Percentiles rank a stretch among this genome's conserved stretches.
Conservation (phyloP, 1,139 yeast genomes). For the Scheffersomyces segobiensis region DNA sequence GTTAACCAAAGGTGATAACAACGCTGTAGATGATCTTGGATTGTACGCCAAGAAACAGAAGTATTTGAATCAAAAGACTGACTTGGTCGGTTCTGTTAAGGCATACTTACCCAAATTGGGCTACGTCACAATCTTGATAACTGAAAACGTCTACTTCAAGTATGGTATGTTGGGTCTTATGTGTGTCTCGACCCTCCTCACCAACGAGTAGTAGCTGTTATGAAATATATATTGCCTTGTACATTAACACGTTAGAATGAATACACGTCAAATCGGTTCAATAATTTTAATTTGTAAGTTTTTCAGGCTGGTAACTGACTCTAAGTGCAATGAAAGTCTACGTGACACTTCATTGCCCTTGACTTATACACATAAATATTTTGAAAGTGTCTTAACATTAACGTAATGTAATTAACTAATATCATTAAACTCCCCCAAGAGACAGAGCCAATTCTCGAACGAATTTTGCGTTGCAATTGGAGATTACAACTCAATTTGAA, state of each 20-base stretch:
- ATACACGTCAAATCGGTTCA: neutral
- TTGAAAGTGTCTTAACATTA: too few species aligned
- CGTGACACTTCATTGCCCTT: too few species aligned
- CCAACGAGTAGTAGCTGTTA: constrained; percentile 35
- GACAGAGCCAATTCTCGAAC: too few species aligned
- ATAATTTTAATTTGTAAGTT: too few species aligned
- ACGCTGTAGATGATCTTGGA: constrained; percentile 86
- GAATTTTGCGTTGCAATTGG: too few species aligned
- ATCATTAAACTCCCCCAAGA: too few species aligned
- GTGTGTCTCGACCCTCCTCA: constrained; percentile 56
- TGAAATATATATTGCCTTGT: neutral
- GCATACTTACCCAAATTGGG: constrained; percentile 93
- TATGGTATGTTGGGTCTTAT: constrained; percentile 68
- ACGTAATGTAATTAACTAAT: too few species aligned
- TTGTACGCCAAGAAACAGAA: constrained; percentile 76
- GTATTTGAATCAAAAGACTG: constrained; percentile 73
- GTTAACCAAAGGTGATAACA: constrained; percentile 95
- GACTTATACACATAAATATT: too few species aligned
- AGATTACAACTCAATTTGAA: too few species aligned
- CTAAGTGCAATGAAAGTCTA: too few species aligned
- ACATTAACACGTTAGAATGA: neutral
- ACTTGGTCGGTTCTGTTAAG: constrained; percentile 86
- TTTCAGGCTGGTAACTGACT: too few species aligned
- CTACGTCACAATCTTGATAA: constrained; percentile 83
- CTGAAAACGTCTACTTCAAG: constrained; percentile 83